Evolutionary conservation across 176 grass and related monocot genomes (phyloP).

Genomic region (Thalia dealbata): DNA sequence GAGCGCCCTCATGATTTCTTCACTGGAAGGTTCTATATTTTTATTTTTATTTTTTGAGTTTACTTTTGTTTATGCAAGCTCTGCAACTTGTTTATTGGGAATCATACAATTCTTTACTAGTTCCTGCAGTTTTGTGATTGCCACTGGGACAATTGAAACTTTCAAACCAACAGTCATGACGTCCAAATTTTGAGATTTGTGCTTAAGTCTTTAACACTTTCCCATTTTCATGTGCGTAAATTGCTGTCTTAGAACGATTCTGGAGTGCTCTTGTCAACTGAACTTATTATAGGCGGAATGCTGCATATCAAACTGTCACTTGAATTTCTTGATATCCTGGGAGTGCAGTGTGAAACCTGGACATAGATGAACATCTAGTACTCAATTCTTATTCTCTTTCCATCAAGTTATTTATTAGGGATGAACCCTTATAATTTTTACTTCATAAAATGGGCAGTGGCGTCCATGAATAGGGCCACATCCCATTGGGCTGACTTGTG

Average conservation of each 20-base stretch:
- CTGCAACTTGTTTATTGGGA: background rate
- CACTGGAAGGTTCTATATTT: conserved; percentile 58
- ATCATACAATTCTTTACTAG: background rate
- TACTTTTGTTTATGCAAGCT: background rate
- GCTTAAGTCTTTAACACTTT: background rate
- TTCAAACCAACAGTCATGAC: no score
- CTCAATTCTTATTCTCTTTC: no score
- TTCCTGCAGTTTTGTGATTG: background rate
- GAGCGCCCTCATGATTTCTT: conserved; percentile 68
- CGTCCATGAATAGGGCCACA: no score
- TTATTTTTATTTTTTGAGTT: background rate
- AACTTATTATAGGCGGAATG: background rate
- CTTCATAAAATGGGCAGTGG: no score
- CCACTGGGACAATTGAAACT: background rate
- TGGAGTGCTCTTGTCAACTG: background rate
- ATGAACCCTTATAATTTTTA: no score
- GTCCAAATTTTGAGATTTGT: background rate
- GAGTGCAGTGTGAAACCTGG: no score
- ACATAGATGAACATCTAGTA: background rate
- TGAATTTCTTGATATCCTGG: background rate
- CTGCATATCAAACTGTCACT: background rate
- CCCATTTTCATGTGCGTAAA: background rate
- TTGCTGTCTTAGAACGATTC: background rate
- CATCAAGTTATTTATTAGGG: no score
- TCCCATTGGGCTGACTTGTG: no score